Conservation (phyloP, 2,329 filamentous ascomycete genomes). For the Rhynchosporium graminicola region DNA sequence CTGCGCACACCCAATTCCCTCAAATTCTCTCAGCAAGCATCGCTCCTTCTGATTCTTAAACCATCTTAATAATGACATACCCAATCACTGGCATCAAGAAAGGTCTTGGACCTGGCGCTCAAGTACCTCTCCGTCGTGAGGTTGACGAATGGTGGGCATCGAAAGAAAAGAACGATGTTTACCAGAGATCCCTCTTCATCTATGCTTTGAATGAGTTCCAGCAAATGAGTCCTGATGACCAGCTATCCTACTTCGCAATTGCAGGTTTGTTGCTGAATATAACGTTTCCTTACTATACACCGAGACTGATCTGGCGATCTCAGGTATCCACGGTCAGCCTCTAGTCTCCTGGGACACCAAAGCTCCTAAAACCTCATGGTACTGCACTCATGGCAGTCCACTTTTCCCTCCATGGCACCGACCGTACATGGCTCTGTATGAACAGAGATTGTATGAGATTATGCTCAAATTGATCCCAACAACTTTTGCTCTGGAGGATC, state of each 20-base stretch:
- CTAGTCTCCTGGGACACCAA: constrained; percentile 24
- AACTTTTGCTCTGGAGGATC: constrained; percentile 22
- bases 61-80: constrained; percentile 16
- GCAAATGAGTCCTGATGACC: constrained; percentile 23
- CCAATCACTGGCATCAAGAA: constrained; percentile 27
- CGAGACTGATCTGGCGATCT: too few relatives aligned
- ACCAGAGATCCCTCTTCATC: constrained; percentile 26
- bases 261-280: constrained; percentile 17
- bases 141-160: constrained; percentile 29
- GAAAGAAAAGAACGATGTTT: constrained; percentile 23
- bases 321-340: constrained; percentile 27
- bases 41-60: neutral
- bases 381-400: constrained; percentile 74
- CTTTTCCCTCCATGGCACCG: constrained; percentile 51
- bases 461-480: constrained; percentile 26
- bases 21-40: constrained; percentile 8
- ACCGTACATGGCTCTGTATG: constrained; percentile 53
- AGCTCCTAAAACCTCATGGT: constrained; percentile 49
- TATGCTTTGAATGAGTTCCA: constrained; percentile 26
- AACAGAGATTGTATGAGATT: constrained; percentile 44
- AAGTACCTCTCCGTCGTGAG: constrained; percentile 26
- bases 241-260: constrained; percentile 24
- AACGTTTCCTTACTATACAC: neutral
- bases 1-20: neutral
- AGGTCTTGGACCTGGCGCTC: constrained; percentile 20